Base-by-base conservation (phyloP, 2,329 filamentous ascomycete species). In the Tympanopsis confertula region DNA sequence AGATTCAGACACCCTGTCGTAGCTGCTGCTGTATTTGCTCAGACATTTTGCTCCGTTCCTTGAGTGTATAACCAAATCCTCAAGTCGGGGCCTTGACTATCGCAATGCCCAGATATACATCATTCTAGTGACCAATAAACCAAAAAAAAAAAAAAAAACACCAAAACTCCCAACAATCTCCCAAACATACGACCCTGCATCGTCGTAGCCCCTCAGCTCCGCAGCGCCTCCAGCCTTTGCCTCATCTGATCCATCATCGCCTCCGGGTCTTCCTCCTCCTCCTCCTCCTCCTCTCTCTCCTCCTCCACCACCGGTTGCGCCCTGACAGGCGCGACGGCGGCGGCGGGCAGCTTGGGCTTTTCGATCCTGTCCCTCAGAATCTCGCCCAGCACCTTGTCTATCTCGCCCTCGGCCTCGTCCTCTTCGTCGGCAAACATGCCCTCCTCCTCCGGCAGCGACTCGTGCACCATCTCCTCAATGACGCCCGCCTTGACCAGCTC, bases 401-500 rank as follows among this genome's bases (percentile, higher is more conserved):
- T 86, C 67, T 96, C 89, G 15, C 63, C 65, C 53, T 83, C 79
- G 2, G 71, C 78, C 57, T 86, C 81, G 4, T 79, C 83, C 49
- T 88, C 85, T 41, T 78, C 69, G 43, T 86, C 85, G 41, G 84
- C 77, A 41, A 85, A 74, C 38, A 75, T 67, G 47, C 82, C 78
- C 37, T 86, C 65, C 37, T 87, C 80, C 45, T 80, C 73, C n/a
- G 87, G 86, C 46, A 96, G 64, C 32, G 71, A 78, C 55, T 96
- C 89, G 35, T 81, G 84, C 4, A 94, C 78, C 84, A 96, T 95
- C 65, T 98, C 91, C 67, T 96, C 89, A 42, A 96, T 94, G 46
- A 98, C 89, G 13, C 89, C 91, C 2, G 91, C 89, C 65, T 87
- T 93, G 58, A 94, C 83, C 47, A 96, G 63, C 68, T 96, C 91